These are phyloP conservation scores for Evansstolkia leycettana DNA, from an alignment of 495 filamentous ascomycete genomes.

Conservation along the genomic window DNA sequence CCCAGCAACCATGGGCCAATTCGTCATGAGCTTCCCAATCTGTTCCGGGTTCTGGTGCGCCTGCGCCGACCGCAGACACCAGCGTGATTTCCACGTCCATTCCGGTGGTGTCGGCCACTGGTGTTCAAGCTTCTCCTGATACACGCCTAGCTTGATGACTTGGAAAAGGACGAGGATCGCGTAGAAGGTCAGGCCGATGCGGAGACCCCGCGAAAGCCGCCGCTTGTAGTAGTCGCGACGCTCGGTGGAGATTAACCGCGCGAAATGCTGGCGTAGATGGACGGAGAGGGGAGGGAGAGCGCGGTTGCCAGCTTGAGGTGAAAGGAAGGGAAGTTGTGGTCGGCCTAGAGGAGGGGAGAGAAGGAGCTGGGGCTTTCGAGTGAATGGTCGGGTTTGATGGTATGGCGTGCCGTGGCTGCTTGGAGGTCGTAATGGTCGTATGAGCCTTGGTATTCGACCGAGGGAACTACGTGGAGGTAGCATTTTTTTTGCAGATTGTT, in stretches of 20 bases:
- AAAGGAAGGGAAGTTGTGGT: slow-evolving; percentile 74
- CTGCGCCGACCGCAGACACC: slow-evolving; percentile 44
- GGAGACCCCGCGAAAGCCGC: slow-evolving; percentile 49
- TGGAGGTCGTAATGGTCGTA: slow-evolving; percentile 7
- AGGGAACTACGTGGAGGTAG: slow-evolving; percentile 8
- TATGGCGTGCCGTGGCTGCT: slow-evolving; percentile 2
- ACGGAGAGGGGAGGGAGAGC: slow-evolving; percentile 25
- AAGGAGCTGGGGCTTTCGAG: slow-evolving; percentile 33
- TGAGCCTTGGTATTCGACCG: slow-evolving; percentile 20
- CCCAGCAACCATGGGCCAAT: slow-evolving; percentile 50
- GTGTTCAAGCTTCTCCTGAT: slow-evolving; percentile 60
- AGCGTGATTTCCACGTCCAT: slow-evolving; percentile 54
- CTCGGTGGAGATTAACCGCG: slow-evolving; percentile 67
- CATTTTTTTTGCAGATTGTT: slow-evolving; percentile 7
- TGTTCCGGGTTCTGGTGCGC: slow-evolving; percentile 41
- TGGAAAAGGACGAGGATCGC: slow-evolving; percentile 38
- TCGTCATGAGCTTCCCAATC: slow-evolving; percentile 36
- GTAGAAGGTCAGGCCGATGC: slow-evolving; percentile 41
- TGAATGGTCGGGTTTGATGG: slow-evolving; percentile 27
- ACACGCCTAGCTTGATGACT: slow-evolving; percentile 42
- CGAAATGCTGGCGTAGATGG: slow-evolving; percentile 40
- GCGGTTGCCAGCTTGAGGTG: slow-evolving; percentile 29
- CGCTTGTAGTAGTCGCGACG: slow-evolving; percentile 53
- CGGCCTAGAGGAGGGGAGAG: slow-evolving; percentile 38
- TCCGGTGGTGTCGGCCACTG: slow-evolving; percentile 62